These are phyloP conservation scores for Fusarium sambucinum DNA, from an alignment of 2,329 filamentous ascomycete genomes.

Conservation along the genomic window DNA sequence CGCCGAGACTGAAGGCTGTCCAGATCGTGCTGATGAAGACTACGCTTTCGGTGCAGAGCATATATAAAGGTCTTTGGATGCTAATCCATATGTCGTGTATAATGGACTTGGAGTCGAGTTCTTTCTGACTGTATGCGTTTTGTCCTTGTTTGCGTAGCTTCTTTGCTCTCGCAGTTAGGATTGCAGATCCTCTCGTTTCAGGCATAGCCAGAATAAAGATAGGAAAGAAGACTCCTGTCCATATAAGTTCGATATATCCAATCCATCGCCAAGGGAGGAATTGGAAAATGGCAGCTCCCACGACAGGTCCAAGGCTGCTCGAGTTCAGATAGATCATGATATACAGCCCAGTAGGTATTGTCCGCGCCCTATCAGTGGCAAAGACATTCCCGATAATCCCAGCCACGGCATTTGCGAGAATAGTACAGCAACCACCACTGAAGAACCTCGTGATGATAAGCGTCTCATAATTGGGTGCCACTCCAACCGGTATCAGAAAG, in stretches of 20 bases:
- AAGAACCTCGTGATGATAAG: slow-evolving; percentile 29
- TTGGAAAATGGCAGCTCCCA: slow-evolving; percentile 30
- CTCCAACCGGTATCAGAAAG: slow-evolving; percentile 22
- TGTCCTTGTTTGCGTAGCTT: slow-evolving; percentile 14
- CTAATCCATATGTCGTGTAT: slow-evolving; percentile 13
- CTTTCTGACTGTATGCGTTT: slow-evolving; percentile 13
- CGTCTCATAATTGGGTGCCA: slow-evolving; percentile 24
- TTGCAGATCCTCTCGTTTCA: slow-evolving; percentile 19
- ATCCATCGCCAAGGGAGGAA: slow-evolving; percentile 30
- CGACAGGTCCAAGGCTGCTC: slow-evolving; percentile 26
- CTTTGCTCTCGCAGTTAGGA: slow-evolving; percentile 7
- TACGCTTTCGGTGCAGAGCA: slow-evolving; percentile 29
- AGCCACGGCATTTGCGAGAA: slow-evolving; percentile 3
- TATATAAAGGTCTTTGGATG: slow-evolving; percentile 21
- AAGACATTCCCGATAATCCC: slow-evolving; percentile 28
- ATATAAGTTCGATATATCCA: slow-evolving; percentile 33
- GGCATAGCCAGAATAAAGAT: slow-evolving; percentile 33
- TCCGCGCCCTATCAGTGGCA: slow-evolving; percentile 12
- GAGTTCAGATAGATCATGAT: slow-evolving; percentile 30
- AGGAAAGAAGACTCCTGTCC: slow-evolving; percentile 28
- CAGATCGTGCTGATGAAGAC: slow-evolving; percentile 20
- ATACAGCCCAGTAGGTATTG: slow-evolving; percentile 22
- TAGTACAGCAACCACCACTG: slow-evolving; percentile 28
- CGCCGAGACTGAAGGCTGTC: slow-evolving; percentile 26
- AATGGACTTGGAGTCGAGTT: slow-evolving; percentile 22